Conservation (phyloP, 768 basidiomycete species). For the Suillus bovinus region DNA sequence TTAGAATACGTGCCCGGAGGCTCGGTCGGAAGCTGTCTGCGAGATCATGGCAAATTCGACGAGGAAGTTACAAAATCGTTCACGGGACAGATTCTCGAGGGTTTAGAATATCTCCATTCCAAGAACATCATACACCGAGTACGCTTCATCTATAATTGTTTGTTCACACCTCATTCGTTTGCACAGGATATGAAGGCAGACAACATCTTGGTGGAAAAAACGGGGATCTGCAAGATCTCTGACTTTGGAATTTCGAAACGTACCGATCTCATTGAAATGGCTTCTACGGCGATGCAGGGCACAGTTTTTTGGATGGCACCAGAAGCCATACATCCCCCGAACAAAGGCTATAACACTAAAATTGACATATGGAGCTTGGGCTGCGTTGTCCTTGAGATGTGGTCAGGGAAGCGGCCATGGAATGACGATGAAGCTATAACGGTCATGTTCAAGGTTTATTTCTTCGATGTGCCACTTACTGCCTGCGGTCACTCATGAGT, state of each 20-base stretch:
- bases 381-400: constrained; percentile 99
- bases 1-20: constrained; percentile 99
- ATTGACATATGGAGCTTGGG: constrained; percentile 99
- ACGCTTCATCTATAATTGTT: constrained; percentile 17
- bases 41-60: constrained; percentile 90
- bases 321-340: constrained; percentile 84
- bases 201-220: constrained; percentile 93
- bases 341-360: constrained; percentile 93
- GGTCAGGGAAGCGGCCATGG: constrained; percentile 94
- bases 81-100: constrained; percentile 86
- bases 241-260: constrained; percentile 98
- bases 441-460: constrained; percentile 88
- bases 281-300: constrained; percentile 97
- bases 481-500: constrained; percentile 3
- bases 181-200: constrained; percentile 93
- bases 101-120: constrained; percentile 90
- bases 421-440: constrained; percentile 84
- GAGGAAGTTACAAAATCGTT: constrained; percentile 93
- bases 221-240: constrained; percentile 94
- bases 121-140: constrained; percentile 92
- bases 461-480: not conserved
- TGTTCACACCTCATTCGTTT: constrained; percentile 7
- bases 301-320: constrained; percentile 99
- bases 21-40: constrained; percentile 85
- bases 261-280: no score